These are phyloP conservation scores for Aspergillus bertholletiae DNA, from an alignment of 495 filamentous ascomycete species.

Conservation along the genomic window DNA sequence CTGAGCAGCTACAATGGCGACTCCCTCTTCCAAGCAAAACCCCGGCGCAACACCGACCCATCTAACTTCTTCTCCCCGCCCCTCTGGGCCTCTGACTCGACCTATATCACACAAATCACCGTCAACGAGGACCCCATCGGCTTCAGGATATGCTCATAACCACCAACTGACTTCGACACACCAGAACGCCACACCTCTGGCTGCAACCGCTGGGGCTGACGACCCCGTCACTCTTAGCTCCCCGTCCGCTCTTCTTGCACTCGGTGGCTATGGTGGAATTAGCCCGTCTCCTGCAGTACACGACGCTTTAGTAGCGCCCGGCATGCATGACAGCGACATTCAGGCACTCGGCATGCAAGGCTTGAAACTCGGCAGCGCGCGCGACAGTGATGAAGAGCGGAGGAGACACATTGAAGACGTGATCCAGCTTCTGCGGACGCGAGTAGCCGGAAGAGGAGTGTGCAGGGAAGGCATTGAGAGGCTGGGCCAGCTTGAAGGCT, in stretches of 20 bases:
- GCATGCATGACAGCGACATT: slow-evolving; percentile 44
- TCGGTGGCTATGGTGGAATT: slow-evolving; percentile 41
- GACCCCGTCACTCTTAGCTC: slow-evolving; percentile 45
- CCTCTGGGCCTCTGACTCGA: slow-evolving; percentile 36
- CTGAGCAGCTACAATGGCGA: slow-evolving; percentile 31
- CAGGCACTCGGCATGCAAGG: slow-evolving; percentile 41
- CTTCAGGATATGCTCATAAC: slow-evolving; percentile 28
- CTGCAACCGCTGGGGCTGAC: slow-evolving; percentile 28
- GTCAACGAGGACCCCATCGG: slow-evolving; percentile 40
- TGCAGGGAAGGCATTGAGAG: slow-evolving; percentile 80
- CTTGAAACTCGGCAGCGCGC: slow-evolving; percentile 35
- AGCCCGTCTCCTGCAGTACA: slow-evolving; percentile 40
- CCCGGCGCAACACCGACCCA: slow-evolving; percentile 45
- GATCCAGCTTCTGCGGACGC: slow-evolving; percentile 36
- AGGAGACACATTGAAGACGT: slow-evolving; percentile 48
- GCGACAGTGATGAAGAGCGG: slow-evolving; percentile 53
- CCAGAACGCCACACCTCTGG: slow-evolving; percentile 43
- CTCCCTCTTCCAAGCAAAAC: slow-evolving; percentile 41
- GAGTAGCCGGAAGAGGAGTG: slow-evolving; percentile 53
- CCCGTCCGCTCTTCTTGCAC: slow-evolving; percentile 41
- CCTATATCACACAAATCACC: slow-evolving; percentile 44
- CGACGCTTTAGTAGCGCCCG: slow-evolving; percentile 35
- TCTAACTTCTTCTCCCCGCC: slow-evolving; percentile 43
- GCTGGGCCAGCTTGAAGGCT: slow-evolving; percentile 64
- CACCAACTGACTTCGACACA: slow-evolving; percentile 31